Base-by-base conservation (phyloP, 1,284 basidiomycete genomes). In the Cryptococcus amylolentus region DNA sequence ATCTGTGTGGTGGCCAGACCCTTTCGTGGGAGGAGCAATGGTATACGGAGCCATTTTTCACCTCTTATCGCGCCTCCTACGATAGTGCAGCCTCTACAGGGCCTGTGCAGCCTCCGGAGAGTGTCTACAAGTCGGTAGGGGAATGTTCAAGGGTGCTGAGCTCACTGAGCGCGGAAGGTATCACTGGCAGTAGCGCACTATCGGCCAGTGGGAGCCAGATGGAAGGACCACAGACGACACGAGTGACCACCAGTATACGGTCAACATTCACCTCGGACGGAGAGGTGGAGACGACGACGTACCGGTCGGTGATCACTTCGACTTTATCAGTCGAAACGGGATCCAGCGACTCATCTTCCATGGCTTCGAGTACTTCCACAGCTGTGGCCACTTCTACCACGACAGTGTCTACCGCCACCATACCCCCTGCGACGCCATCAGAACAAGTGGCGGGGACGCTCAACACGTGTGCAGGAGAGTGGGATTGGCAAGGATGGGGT, bases 401-500 rank as follows among this genome's bases (percentile, higher is more conserved):
- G 8, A 44, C 20, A 38, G 13, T n/a, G 4, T 57, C 65, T 2
- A 45, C 45, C 41, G 49, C 59, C 26, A 44, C 37, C 18, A 37
- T 23, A 18, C 6, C 48, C 12, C 41, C 42, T 16, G 10, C 46
- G 18, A 12, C 50, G 12, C 16, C 54, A 23, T 16, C 52, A 10
- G 8, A 35, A n/a, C 54, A 44, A 37, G 50, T 41, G 4, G 23
- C 57, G 1, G 46, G 26, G 2, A 49, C 55, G 1, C 39, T 53
- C 31, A 67, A 65, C 20, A 56, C 62, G n/a, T 70, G 72, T 50
- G 66, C 69, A 1, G 71, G 73, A 23, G 61, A 58, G 6, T 68
- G 65, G 67, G 74, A 76, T 49, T 68, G 63, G 55, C 71, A 75
- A 49, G 67, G 61, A 2, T 64, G 64, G 60, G 72, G 67, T 4